These are phyloP conservation scores for Elsinoe perseae DNA, from an alignment of 2,329 filamentous ascomycete genomes.

Conservation along the genomic window DNA sequence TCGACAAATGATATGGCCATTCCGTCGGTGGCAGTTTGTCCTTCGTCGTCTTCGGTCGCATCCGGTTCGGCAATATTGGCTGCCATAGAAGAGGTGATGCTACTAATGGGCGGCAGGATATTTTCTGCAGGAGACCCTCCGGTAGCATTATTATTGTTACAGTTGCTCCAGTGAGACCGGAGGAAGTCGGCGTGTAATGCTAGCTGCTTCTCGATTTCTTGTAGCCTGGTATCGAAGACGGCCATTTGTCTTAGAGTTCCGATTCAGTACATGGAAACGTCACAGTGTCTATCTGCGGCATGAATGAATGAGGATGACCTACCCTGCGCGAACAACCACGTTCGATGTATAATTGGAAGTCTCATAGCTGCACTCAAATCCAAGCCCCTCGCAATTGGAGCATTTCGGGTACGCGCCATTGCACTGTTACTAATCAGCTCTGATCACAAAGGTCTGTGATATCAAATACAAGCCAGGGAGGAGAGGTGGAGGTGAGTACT, in stretches of 20 bases:
- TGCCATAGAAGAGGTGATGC: not conserved
- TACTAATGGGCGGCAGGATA: not conserved
- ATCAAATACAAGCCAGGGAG: too few species aligned
- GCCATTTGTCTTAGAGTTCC: not conserved
- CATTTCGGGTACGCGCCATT: slow-evolving; percentile 39
- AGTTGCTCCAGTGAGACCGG: not conserved
- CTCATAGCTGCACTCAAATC: slow-evolving; percentile 39
- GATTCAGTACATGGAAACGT: not conserved
- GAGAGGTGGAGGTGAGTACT: not conserved
- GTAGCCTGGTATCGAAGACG: not conserved
- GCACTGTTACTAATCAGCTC: slow-evolving; percentile 28
- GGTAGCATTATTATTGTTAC: not conserved
- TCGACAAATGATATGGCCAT: slow-evolving; percentile 33
- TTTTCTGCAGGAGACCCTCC: not conserved
- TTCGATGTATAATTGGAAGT: slow-evolving; percentile 32
- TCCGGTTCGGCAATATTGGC: slow-evolving; percentile 15
- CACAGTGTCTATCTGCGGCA: not conserved
- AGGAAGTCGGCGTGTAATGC: slow-evolving; percentile 7
- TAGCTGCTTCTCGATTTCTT: slow-evolving; percentile 10
- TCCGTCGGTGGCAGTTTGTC: slow-evolving; percentile 29
- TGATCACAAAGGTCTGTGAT: too few species aligned
- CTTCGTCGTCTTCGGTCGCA: slow-evolving; percentile 17
- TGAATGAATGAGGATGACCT: not conserved
- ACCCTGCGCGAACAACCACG: slow-evolving; percentile 37
- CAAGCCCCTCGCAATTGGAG: slow-evolving; percentile 35